Base-by-base conservation (phyloP, 306 rosid genomes). In the Rosa persica region DNA sequence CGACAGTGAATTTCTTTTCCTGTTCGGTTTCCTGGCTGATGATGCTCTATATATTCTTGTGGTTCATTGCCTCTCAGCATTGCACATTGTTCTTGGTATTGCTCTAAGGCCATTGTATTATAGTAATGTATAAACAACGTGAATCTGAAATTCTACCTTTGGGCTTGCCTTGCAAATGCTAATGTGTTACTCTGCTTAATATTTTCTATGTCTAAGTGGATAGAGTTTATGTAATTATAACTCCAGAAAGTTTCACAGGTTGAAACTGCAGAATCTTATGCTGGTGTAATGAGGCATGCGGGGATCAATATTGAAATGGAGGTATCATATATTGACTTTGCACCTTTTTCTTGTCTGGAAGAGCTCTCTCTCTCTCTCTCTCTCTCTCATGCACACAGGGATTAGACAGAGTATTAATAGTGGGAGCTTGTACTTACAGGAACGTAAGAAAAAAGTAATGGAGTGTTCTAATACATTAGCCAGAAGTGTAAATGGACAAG, bases 241-340 rank as follows among this genome's bases (percentile, higher is more conserved):
- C 58, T 81, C 23, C 51, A 58, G 13, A 66, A 16, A 44, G 34
- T 85, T 67, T 83, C 25, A 71, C 86, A 94, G 97, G 93, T 94
- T 67, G 91, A 89, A 57, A 87, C 85, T 68, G 98, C 98, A 25
- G 98, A 92, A 80, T 90, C 90, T 67, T 94, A 87, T 89, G 83
- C 89, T 60, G 88, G 54, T 60, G 80, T 75, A 74, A 86, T 90
- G 82, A 86, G 73, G 82, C 75, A 80, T 78, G 88, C 89, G 5
- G 90, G 92, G 74, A 83, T 94, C 78, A 86, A 76, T 78, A 84
- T 94, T 83, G 88, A 78, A 55, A 81, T 86, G 70, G 92, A 92
- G 98, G 98, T 94, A 87, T 72, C 57, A 44, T 17, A 49, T 55
- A 39, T 57, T 46, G 46, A 77, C 38, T 67, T 71, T 38, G 22